Conservation (phyloP, 768 basidiomycete species). For the Hirschioporus abietinus region DNA sequence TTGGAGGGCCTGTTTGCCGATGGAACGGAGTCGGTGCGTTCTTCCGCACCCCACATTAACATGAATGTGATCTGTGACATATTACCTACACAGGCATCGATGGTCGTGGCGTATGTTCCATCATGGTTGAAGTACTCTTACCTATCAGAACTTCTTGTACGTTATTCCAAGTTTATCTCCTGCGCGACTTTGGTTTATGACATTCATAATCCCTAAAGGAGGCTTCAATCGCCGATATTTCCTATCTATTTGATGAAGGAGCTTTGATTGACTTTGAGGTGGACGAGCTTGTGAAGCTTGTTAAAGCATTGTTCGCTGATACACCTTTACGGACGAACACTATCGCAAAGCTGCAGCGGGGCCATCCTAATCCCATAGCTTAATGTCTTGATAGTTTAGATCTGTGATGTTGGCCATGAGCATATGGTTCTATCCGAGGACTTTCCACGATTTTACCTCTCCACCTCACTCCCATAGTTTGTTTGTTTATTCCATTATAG, state of each 20-base stretch:
- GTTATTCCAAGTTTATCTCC: slow-evolving; percentile 23
- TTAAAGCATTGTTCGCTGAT: slow-evolving; percentile 85
- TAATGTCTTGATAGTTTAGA: neutral
- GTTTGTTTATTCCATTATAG: too few species aligned
- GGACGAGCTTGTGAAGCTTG: slow-evolving; percentile 75
- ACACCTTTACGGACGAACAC: slow-evolving; percentile 75
- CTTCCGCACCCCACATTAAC: neutral
- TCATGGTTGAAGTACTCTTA: slow-evolving; percentile 96
- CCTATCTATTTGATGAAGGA: slow-evolving; percentile 87
- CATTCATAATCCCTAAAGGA: slow-evolving; percentile 45
- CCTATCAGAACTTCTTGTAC: slow-evolving; percentile 82
- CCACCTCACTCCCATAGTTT: slow-evolving; percentile 32
- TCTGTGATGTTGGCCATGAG: neutral
- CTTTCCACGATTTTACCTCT: slow-evolving; percentile 54
- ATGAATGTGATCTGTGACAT: slow-evolving; percentile 4
- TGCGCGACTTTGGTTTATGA: slow-evolving; percentile 1
- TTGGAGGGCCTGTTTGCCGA: slow-evolving; percentile 79
- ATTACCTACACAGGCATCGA: slow-evolving; percentile 47
- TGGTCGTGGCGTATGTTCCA: slow-evolving; percentile 81
- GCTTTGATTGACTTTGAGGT: slow-evolving; percentile 86
- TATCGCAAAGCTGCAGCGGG: slow-evolving; percentile 65
- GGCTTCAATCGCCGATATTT: slow-evolving; percentile 87
- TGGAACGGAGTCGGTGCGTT: slow-evolving; percentile 50
- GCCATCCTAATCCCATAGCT: slow-evolving; percentile 38
- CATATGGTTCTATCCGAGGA: slow-evolving; percentile 29